Percentiles rank a stretch among this genome's conserved stretches.
Evolutionary conservation across 192 early-diverging fungal genomes (phyloP).

Genomic region (Coemansia sp.): DNA sequence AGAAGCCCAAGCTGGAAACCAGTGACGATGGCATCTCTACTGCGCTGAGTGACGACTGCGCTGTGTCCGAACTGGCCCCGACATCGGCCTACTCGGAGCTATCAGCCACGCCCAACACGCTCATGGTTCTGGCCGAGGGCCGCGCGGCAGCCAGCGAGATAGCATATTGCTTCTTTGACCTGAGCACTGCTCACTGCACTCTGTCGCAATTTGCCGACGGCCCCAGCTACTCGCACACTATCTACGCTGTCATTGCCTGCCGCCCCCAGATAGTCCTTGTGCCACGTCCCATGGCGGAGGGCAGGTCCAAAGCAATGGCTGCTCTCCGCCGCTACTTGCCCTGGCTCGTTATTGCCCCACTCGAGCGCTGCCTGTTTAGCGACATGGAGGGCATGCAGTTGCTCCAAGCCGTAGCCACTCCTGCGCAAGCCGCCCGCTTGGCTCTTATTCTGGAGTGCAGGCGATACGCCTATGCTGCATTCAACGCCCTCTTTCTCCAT

Average conservation of each 20-base stretch:
- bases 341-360: conserved; percentile 24
- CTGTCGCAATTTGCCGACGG: conserved; percentile 46
- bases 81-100: conserved; percentile 41
- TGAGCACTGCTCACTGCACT: conserved; percentile 29
- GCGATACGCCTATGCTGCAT: conserved; percentile 45
- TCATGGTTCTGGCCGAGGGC: conserved; percentile 46
- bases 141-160: conserved; percentile 42
- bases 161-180: conserved; percentile 40
- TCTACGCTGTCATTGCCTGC: conserved; percentile 33
- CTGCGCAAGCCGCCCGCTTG: conserved; percentile 17
- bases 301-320: conserved; percentile 47
- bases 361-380: conserved; percentile 31
- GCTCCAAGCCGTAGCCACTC: conserved; percentile 19
- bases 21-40: neutral
- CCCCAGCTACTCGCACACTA: conserved; percentile 46
- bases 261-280: conserved; percentile 40
- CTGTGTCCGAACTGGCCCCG: conserved; percentile 13
- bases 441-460: conserved; percentile 23
- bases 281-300: conserved; percentile 33
- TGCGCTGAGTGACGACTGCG: neutral
- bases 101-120: conserved; percentile 10
- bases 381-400: conserved; percentile 26
- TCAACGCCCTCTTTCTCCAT: conserved; percentile 38
- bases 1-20: conserved; percentile 14
- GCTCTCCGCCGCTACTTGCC: conserved; percentile 48